A percentile compares a stretch with the other conserved stretches of the same genome.
These are phyloP conservation scores for Fusarium sp. DNA, from an alignment of 2,329 filamentous ascomycete species.

Conservation along the genomic window DNA sequence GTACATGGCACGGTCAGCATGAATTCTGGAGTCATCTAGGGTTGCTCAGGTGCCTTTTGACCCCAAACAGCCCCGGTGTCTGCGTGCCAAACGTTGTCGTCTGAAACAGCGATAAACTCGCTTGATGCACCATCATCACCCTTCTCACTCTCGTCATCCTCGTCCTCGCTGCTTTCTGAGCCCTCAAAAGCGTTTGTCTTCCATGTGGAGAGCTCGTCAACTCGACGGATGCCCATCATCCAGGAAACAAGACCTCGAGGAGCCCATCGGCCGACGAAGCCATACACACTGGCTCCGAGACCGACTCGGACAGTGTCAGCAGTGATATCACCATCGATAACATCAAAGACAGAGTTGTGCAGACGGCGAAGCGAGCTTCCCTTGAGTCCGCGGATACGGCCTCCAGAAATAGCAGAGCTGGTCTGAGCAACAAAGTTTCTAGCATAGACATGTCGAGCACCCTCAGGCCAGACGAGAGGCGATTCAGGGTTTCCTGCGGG, in stretches of 20 bases:
- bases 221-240: constrained; percentile 86
- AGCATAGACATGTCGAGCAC: constrained; percentile 70
- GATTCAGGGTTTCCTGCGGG: constrained; percentile 58
- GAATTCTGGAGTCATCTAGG: constrained; percentile 29
- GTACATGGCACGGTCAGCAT: constrained; percentile 25
- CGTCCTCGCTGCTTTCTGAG: constrained; percentile 52
- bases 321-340: constrained; percentile 75
- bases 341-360: constrained; percentile 90
- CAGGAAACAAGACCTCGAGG: constrained; percentile 84
- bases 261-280: constrained; percentile 83
- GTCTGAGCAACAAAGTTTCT: constrained; percentile 70
- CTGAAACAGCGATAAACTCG: constrained; percentile 65
- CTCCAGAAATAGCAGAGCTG: constrained; percentile 66
- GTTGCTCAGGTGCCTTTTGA: constrained; percentile 43
- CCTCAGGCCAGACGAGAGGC: constrained; percentile 71
- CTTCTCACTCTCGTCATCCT: constrained; percentile 52
- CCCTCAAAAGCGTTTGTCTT: constrained; percentile 58
- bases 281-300: constrained; percentile 85
- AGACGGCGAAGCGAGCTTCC: constrained; percentile 82
- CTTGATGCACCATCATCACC: constrained; percentile 46
- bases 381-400: constrained; percentile 68
- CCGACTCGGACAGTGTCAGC: constrained; percentile 80
- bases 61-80: constrained; percentile 61
- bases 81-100: constrained; percentile 57
- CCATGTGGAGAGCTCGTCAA: constrained; percentile 68